Evolutionary conservation across 345 rosid genomes (phyloP).

Genomic region (Syzygium grande): DNA sequence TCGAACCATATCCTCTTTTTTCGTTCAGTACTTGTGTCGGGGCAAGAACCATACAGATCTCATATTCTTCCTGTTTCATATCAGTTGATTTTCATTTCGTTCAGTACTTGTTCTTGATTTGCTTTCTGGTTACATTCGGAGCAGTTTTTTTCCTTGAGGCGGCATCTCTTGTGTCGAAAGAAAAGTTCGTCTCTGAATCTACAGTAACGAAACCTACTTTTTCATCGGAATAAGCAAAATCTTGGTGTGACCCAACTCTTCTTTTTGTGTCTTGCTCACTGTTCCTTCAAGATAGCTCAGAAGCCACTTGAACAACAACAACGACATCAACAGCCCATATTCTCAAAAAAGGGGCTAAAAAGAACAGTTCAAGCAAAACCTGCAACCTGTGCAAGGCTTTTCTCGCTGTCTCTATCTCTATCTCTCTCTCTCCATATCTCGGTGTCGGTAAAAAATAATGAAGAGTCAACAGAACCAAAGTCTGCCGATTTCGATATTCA

Average conservation of each 20-base stretch:
- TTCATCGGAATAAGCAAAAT: background rate
- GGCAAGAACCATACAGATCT: background rate
- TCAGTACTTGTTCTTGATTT: background rate
- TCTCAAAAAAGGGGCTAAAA: background rate
- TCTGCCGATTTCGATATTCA: constrained; percentile 6
- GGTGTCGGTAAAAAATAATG: background rate
- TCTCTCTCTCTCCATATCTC: background rate
- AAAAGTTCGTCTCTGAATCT: background rate
- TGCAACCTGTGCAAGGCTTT: background rate
- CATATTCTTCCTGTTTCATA: background rate
- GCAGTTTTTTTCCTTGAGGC: background rate
- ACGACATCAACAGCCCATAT: background rate
- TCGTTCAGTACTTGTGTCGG: background rate
- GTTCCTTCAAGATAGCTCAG: background rate
- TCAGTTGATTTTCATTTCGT: background rate
- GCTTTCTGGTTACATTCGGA: background rate
- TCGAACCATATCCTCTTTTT: background rate
- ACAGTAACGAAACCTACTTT: background rate
- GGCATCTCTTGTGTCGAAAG: constrained; percentile 3
- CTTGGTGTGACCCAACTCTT: background rate
- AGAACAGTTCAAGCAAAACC: background rate
- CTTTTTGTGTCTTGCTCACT: background rate
- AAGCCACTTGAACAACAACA: background rate
- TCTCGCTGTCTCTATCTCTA: background rate
- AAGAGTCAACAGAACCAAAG: constrained; percentile 18